Conservation (phyloP, 495 filamentous ascomycete genomes). For the Aspergillus wentii region DNA sequence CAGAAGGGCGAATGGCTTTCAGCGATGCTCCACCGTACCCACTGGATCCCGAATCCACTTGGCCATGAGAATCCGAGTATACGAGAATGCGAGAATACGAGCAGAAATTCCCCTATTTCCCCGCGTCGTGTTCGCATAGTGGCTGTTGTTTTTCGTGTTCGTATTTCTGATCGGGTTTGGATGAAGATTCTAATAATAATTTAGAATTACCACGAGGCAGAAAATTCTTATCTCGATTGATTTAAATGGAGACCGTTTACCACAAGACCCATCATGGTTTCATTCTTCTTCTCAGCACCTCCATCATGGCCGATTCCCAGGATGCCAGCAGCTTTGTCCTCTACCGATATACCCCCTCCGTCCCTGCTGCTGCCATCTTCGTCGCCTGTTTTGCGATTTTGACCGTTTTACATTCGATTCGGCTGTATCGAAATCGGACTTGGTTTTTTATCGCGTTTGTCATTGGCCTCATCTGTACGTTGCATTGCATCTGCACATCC, state of each 20-base stretch:
- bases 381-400: constrained; percentile 40
- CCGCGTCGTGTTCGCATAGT: no score
- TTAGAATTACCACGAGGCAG: neutral
- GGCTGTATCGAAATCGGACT: constrained; percentile 8
- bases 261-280: neutral
- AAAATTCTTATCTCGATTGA: neutral
- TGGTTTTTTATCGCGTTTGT: constrained; percentile 17
- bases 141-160: no score
- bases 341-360: constrained; percentile 35
- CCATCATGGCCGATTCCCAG: no score
- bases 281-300: neutral
- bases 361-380: constrained; percentile 45
- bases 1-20: no score
- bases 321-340: constrained; percentile 5
- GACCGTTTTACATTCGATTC: constrained; percentile 33
- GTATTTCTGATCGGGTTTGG: neutral
- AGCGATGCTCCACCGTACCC: no score
- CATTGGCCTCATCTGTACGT: constrained; percentile 22
- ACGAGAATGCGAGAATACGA: neutral
- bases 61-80: neutral
- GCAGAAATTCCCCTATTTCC: neutral
- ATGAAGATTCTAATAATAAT: neutral
- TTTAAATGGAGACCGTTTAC: neutral
- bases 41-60: no score
- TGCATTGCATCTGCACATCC: no score